Conservation (phyloP, 768 basidiomycete genomes). For the Mycena belliarum region DNA sequence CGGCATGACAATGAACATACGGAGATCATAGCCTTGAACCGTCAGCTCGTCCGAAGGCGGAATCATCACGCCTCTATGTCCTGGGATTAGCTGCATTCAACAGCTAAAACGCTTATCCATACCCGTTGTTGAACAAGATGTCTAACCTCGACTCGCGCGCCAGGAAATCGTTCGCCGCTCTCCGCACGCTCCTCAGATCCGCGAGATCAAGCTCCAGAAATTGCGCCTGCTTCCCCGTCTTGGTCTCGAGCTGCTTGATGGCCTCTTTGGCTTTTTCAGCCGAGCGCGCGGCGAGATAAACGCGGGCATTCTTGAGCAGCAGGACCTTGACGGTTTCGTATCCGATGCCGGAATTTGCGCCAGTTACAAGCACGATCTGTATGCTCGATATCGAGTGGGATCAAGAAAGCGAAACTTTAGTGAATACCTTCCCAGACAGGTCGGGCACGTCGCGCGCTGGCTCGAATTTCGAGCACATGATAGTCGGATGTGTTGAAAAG, state of each 20-base stretch:
- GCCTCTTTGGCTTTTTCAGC: slow-evolving; percentile 25
- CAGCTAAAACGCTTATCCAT: slow-evolving; percentile 10
- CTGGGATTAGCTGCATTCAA: neutral
- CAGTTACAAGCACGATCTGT: slow-evolving; percentile 11
- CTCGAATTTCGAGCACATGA: no score
- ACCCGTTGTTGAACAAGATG: slow-evolving; percentile 26
- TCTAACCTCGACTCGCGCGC: slow-evolving; percentile 18
- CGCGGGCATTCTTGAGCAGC: slow-evolving; percentile 29
- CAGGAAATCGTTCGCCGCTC: slow-evolving; percentile 40
- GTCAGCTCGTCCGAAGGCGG: slow-evolving; percentile 32
- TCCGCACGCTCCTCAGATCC: slow-evolving; percentile 37
- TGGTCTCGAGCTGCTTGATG: slow-evolving; percentile 27
- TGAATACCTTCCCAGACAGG: no score
- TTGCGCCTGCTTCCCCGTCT: slow-evolving; percentile 8
- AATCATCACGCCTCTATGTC: slow-evolving; percentile 39
- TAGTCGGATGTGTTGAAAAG: no score
- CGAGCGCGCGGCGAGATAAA: slow-evolving; percentile 32
- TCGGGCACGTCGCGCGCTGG: no score
- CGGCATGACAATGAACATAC: neutral
- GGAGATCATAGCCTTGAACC: slow-evolving; percentile 38
- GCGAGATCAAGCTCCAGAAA: slow-evolving; percentile 46
- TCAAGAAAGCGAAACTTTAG: no score
- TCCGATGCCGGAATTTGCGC: slow-evolving; percentile 25
- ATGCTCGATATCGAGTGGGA: no score
- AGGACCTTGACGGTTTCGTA: slow-evolving; percentile 29